Conservation (phyloP, 345 rosid genomes). For the Heritiera fomes region DNA sequence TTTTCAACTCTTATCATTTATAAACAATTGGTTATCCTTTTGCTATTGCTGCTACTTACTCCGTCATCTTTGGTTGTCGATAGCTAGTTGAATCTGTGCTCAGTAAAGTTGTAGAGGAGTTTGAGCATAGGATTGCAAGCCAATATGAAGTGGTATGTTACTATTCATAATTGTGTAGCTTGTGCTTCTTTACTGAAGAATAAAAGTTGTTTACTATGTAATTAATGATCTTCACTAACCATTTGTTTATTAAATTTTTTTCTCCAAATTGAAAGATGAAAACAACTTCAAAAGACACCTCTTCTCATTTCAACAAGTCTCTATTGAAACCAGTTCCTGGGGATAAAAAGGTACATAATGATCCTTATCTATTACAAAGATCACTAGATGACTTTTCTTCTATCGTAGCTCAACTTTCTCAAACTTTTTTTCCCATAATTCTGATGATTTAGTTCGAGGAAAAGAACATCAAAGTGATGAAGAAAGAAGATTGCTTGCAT, state of each 20-base stretch:
- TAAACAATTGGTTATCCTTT: background rate
- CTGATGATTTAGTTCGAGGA: constrained; percentile 55
- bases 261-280: constrained; percentile 45
- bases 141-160: constrained; percentile 63
- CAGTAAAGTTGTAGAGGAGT: constrained; percentile 79
- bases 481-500: constrained; percentile 48
- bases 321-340: constrained; percentile 39
- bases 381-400: constrained; percentile 4
- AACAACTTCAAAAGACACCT: constrained; percentile 43
- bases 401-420: background rate
- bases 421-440: constrained; percentile 3
- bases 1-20: background rate
- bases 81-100: constrained; percentile 94
- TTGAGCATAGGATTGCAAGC: constrained; percentile 75
- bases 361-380: constrained; percentile 22
- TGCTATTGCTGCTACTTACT: constrained; percentile 26
- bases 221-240: constrained; percentile 6
- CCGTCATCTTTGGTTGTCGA: constrained; percentile 28
- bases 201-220: background rate
- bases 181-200: constrained; percentile 21
- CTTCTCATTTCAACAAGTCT: constrained; percentile 51
- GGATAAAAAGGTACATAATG: constrained; percentile 55
- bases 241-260: background rate
- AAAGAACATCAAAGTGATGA: constrained; percentile 42
- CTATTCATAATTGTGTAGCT: constrained; percentile 19